Percentiles rank a stretch among this genome's conserved stretches.
These are phyloP conservation scores for Auriscalpium orientale DNA, from an alignment of 768 basidiomycete species.

Conservation along the genomic window DNA sequence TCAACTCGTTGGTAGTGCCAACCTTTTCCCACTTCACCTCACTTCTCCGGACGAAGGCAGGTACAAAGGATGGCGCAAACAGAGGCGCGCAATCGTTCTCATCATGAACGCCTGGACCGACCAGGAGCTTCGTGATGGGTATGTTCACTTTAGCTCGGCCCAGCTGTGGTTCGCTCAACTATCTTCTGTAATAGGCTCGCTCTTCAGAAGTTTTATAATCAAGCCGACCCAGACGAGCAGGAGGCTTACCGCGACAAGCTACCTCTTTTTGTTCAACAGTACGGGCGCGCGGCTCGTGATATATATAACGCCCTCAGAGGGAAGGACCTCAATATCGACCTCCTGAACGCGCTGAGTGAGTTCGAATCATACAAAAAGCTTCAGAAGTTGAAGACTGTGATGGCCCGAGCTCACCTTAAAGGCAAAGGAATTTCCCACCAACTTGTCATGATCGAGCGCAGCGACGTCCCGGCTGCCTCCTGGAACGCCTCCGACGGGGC, in stretches of 20 bases:
- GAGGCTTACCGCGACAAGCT: neutral
- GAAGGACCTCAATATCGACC: neutral
- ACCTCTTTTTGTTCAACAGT: neutral
- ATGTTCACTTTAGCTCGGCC: neutral
- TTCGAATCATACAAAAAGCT: neutral
- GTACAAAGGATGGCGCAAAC: neutral
- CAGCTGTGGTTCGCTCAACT: neutral
- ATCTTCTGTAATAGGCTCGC: neutral
- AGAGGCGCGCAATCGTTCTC: neutral
- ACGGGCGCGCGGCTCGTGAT: neutral
- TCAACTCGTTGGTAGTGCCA: neutral
- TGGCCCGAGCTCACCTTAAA: neutral
- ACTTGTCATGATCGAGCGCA: neutral
- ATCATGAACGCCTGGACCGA: neutral
- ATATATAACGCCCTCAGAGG: neutral
- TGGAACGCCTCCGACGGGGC: neutral
- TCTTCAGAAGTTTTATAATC: neutral
- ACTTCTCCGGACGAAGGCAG: neutral
- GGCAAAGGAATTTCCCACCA: neutral
- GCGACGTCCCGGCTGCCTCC: neutral
- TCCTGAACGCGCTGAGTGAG: neutral
- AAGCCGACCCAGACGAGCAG: neutral
- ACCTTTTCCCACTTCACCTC: neutral
- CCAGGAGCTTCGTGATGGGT: neutral
- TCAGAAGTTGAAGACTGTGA: rapidly evolving